Base-by-base conservation (phyloP, 805 yeast genomes). In the Starmerella lactis-condensi region DNA sequence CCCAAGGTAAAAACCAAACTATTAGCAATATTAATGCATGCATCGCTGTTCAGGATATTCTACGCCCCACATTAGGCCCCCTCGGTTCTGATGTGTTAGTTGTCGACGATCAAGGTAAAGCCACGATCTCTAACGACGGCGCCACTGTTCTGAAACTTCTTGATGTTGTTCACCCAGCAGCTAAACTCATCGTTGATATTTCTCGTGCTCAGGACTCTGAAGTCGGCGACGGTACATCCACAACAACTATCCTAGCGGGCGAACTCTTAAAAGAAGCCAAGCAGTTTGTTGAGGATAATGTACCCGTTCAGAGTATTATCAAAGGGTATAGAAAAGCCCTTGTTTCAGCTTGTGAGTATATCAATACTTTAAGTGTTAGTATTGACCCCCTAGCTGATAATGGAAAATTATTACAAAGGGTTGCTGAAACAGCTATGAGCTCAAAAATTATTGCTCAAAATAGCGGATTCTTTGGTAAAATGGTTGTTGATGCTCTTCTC, bases 151-250 rank as follows among this genome's bases (percentile, higher is more conserved):
- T 89, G 52, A 79, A 75, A 51, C 63, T 89, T 35, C 59, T 89
- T 43, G 98, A 89, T 50, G 91, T 89, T 34, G 94, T 89, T 17
- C 98, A 89, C 49, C 98, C 99, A 7, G 96, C 96, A 11, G 99
- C 98, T 16, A 79, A 79, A 47, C 85, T 85, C 34, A 62, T 89
- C 42, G 98, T 91, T 20, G 92, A 91, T 52, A 76, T 89, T 34
- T 75, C 94, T 30, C 75, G 89, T 53, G 85, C 91, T 14, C 99
- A 89, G 61, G 99, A 89, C 54, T 93, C 91, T 38, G 95, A 85
- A 55, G 93, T 85, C 43, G 96, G 96, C 38, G 96, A 89, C 51
- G 99, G 99, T 44, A 89, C 99, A 25, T 85, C 98, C 0, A 76
- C 93, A 17, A 98, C 91, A 20, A 82, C 95, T 0, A 77, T 89